Evolutionary conservation across 2,329 filamentous ascomycete species (phyloP).

Genomic region (Sphaerulina populicola): DNA sequence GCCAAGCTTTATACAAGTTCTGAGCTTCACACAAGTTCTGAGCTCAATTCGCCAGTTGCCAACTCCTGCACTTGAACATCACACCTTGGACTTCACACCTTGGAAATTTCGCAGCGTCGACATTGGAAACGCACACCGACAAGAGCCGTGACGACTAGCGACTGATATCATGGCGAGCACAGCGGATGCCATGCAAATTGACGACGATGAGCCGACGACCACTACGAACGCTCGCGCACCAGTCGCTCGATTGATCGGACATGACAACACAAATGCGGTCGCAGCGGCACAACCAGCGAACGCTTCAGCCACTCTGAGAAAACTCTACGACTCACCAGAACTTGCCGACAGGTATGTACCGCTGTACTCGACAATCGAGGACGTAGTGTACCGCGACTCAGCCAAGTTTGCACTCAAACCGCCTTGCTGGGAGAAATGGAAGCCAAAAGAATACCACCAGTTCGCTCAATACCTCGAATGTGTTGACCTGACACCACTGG

Average conservation of each 20-base stretch:
- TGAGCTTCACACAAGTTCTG: neutral
- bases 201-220: neutral
- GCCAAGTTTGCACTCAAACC: slow-evolving; percentile 21
- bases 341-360: slow-evolving; percentile 6
- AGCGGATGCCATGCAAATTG: neutral
- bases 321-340: slow-evolving; percentile 6
- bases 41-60: slow-evolving; percentile 2
- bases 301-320: neutral
- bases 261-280: neutral
- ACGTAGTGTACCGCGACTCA: slow-evolving; percentile 12
- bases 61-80: neutral
- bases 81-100: neutral
- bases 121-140: neutral
- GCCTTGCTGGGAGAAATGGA: slow-evolving; percentile 22
- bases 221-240: neutral
- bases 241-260: neutral
- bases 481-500: slow-evolving; percentile 17
- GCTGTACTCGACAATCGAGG: slow-evolving; percentile 5
- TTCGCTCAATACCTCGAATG: slow-evolving; percentile 13
- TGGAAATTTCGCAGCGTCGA: too few species aligned
- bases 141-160: neutral
- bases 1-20: neutral
- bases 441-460: slow-evolving; percentile 6
- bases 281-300: neutral
- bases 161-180: neutral